These are phyloP conservation scores for Aspergillus candidus DNA, from an alignment of 2,329 filamentous ascomycete species.

Conservation along the genomic window DNA sequence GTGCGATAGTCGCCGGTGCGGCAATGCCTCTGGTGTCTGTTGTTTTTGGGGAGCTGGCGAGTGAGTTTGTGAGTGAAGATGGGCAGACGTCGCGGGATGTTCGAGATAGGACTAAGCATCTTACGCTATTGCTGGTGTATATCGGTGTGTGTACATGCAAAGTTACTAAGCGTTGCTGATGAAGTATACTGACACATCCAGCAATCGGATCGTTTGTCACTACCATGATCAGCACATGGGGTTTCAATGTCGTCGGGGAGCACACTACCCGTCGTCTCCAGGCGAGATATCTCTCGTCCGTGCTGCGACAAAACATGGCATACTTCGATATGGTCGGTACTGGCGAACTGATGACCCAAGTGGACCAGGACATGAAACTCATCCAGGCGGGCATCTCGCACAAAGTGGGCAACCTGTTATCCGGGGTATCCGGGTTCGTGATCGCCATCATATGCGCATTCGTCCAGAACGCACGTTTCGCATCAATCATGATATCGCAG, in stretches of 20 bases:
- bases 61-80: conserved; percentile 1
- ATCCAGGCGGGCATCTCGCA: conserved; percentile 36
- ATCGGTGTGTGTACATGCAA: conserved; percentile 1
- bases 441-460: conserved; percentile 45
- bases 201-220: neutral
- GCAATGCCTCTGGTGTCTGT: conserved; percentile 6
- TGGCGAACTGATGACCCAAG: conserved; percentile 32
- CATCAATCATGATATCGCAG: conserved; percentile 39
- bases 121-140: conserved; percentile 2
- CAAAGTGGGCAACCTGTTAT: conserved; percentile 7
- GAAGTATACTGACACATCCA: neutral
- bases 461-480: conserved; percentile 40
- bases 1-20: conserved; percentile 4
- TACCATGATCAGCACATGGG: conserved; percentile 1
- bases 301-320: conserved; percentile 50
- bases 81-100: neutral
- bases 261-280: neutral
- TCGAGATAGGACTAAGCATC: neutral
- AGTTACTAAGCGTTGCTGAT: no score
- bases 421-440: conserved; percentile 29
- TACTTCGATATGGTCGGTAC: conserved; percentile 35
- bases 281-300: conserved; percentile 3
- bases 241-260: neutral
- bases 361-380: conserved; percentile 42
- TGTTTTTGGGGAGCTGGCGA: neutral